Evolutionary conservation across 2,329 filamentous ascomycete species (phyloP).

Genomic region (Stagonosporopsis chrysanthemi): DNA sequence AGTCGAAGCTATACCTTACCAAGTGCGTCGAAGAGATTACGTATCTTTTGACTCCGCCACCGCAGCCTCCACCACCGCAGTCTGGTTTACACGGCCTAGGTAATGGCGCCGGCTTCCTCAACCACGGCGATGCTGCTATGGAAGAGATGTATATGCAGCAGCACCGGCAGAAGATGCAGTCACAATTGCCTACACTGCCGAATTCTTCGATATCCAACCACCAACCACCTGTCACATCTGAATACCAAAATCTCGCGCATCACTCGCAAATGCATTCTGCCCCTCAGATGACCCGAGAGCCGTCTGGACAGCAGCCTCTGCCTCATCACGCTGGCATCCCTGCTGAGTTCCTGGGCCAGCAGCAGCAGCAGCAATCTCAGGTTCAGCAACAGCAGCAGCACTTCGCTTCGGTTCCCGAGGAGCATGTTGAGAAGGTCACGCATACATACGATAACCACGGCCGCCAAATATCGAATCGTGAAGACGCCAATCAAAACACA

Average conservation of each 20-base stretch:
- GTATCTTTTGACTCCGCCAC: constrained; percentile 71
- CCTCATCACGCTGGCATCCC: constrained; percentile 45
- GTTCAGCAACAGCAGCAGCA: constrained; percentile 31
- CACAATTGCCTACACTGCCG: constrained; percentile 49
- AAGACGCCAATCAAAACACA: constrained; percentile 48
- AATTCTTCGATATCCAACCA: constrained; percentile 65
- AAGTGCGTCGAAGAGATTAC: constrained; percentile 74
- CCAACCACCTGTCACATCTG: constrained; percentile 57
- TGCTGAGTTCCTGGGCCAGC: constrained; percentile 48
- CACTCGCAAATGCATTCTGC: constrained; percentile 51
- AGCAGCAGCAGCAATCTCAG: constrained; percentile 12
- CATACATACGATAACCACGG: constrained; percentile 67
- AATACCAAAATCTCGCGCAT: constrained; percentile 51
- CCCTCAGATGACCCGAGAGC: constrained; percentile 55
- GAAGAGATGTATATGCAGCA: constrained; percentile 68
- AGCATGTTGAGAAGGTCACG: constrained; percentile 64
- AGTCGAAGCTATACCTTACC: constrained; percentile 68
- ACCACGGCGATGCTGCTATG: constrained; percentile 62
- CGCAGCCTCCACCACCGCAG: constrained; percentile 65
- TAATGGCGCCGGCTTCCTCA: constrained; percentile 53
- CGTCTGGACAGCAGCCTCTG: constrained; percentile 51
- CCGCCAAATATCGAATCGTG: constrained; percentile 56
- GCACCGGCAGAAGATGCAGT: constrained; percentile 61
- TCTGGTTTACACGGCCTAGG: constrained; percentile 46
- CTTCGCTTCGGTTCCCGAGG: constrained; percentile 58